Conservation (phyloP, 164 flowering plant species). For the Vitis riparia region DNA sequence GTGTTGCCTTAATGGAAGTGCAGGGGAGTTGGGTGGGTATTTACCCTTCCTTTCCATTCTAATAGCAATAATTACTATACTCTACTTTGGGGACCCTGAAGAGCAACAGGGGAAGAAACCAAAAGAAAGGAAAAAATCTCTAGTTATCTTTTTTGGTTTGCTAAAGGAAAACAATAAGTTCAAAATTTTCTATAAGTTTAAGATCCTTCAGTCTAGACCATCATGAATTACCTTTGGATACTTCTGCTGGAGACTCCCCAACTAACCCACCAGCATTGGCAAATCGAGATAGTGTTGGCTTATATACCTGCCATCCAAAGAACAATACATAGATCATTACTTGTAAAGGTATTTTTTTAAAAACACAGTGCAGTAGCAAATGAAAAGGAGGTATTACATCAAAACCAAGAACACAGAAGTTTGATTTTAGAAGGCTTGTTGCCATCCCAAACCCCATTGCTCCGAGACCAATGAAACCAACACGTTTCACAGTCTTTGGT, state of each 20-base stretch:
- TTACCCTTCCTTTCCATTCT: too few relatives aligned
- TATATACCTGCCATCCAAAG: conserved; percentile 63
- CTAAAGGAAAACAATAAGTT: neutral
- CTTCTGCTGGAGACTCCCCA: conserved; percentile 82
- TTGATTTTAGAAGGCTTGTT: conserved; percentile 74
- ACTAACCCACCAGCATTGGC: conserved; percentile 73
- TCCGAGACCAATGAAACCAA: conserved; percentile 99
- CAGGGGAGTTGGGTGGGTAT: too few relatives aligned
- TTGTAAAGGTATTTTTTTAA: neutral
- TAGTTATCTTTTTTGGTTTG: too few relatives aligned
- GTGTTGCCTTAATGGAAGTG: too few relatives aligned
- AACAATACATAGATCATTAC: neutral
- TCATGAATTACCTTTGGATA: conserved; percentile 58
- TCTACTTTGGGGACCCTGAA: too few relatives aligned
- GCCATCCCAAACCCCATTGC: conserved; percentile 99
- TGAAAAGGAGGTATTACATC: conserved; percentile 60
- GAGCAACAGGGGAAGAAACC: too few relatives aligned
- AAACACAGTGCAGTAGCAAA: neutral
- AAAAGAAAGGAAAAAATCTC: too few relatives aligned
- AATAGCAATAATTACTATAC: too few relatives aligned
- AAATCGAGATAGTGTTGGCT: conserved; percentile 77
- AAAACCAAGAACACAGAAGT: conserved; percentile 74
- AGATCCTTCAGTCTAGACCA: too few relatives aligned
- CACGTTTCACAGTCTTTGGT: conserved; percentile 50
- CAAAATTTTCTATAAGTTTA: neutral